Evolutionary conservation across 2,329 filamentous ascomycete species (phyloP).

Genomic region (Trichophyton simii): DNA sequence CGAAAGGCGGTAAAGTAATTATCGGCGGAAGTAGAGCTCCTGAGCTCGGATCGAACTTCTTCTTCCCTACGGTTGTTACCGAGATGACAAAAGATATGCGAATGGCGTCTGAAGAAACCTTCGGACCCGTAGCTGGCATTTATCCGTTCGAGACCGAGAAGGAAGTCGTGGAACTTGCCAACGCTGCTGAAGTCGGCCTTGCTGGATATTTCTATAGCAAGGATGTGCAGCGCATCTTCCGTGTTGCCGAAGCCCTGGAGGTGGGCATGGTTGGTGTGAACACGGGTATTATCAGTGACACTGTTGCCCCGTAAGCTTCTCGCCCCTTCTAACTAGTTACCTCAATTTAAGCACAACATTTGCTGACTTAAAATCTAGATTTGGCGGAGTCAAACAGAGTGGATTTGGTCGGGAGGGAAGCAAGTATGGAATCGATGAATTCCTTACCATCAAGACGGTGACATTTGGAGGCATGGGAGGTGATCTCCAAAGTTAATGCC

Average conservation of each 20-base stretch:
- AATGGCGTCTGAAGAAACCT: conserved; percentile 79
- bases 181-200: conserved; percentile 70
- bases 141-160: conserved; percentile 82
- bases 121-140: conserved; percentile 81
- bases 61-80: conserved; percentile 75
- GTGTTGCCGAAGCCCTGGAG: conserved; percentile 46
- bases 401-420: conserved; percentile 71
- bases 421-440: conserved; percentile 65
- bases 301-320: conserved; percentile 35
- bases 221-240: conserved; percentile 46
- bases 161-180: conserved; percentile 75
- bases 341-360: neutral
- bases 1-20: conserved; percentile 63
- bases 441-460: conserved; percentile 59
- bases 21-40: conserved; percentile 62
- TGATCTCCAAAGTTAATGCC: conserved; percentile 30
- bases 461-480: conserved; percentile 51
- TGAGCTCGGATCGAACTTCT: conserved; percentile 74
- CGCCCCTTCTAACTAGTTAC: neutral
- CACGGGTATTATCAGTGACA: conserved; percentile 51
- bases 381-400: conserved; percentile 72
- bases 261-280: conserved; percentile 51
- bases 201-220: conserved; percentile 85
- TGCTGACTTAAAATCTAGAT: conserved; percentile 29
- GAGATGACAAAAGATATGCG: conserved; percentile 79